Evolutionary conservation across 2,329 filamentous ascomycete species (phyloP), one percentile per base, ranked within the genome.

Genomic region (Blastomyces emzantsi): DNA sequence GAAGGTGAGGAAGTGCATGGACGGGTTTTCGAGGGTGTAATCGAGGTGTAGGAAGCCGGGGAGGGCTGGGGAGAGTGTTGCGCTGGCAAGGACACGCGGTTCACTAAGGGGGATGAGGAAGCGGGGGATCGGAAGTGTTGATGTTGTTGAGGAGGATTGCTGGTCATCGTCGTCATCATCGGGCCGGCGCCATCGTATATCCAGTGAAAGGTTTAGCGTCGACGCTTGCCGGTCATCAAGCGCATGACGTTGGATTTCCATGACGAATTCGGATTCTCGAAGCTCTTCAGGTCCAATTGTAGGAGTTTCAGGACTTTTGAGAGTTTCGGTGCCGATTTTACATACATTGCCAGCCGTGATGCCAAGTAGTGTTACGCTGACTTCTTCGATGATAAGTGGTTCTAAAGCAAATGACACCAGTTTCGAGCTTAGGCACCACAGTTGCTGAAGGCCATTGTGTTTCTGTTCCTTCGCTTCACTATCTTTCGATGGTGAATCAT

Each of bases 1-100:
- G 76, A 99, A 99, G 0, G 92, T 96, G 60, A 99, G 83, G 76
- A 96, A 95, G 74, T 99, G 94, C 73, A 87, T 89, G 0, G 93
- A 97, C 0, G 92, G 90, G 73, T 99, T 99, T 77, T 99, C 94
- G 63, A 99, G 86, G 3, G 86, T 90, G 72, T 89, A 89, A 65
- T 83, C 77, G 49, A 87, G 76, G 59, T 84, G 75, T 47, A 79
- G 72, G 56, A 79, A 64, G 2, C 73, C 74, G 0, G 74, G 63
- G 28, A 75, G 64, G 19, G 65, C 66, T 17, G 64, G 65, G 0
- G 79, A 80, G 2, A 73, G 64, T 0, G 69, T 70, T 2, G 77
- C 77, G 0, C 81, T 78, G 63, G 80, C 80, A 3, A 97, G 84
- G 1, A 97, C 92, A 63, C 94, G 87, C 0, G 94, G 94, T 73